These are phyloP conservation scores for Eucalyptus pauciflora DNA, from an alignment of 345 rosid genomes.

Conservation along the genomic window DNA sequence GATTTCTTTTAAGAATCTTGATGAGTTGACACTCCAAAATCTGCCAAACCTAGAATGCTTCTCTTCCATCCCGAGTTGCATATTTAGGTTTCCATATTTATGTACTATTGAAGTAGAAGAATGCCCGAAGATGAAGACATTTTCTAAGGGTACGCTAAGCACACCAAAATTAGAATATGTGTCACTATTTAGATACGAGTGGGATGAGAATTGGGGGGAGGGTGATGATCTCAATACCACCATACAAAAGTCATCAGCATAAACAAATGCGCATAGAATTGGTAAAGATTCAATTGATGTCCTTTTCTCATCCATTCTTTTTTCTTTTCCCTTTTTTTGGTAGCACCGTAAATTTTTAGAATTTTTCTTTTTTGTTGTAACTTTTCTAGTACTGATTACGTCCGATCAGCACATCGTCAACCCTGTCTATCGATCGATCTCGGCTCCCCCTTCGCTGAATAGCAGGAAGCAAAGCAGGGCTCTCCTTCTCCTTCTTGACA, in stretches of 20 bases:
- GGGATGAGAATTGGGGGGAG: accelerated
- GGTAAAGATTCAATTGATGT: no score
- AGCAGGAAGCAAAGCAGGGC: no score
- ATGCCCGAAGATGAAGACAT: not conserved
- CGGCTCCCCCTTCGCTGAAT: no score
- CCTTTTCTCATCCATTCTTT: no score
- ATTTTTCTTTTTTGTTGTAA: no score
- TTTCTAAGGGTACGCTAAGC: not conserved
- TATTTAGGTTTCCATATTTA: not conserved
- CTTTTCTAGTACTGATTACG: no score
- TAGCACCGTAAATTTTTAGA: no score
- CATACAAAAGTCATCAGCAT: not conserved
- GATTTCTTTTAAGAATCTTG: not conserved
- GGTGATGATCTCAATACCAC: not conserved
- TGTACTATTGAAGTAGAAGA: not conserved
- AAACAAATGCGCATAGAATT: not conserved
- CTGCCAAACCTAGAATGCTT: not conserved
- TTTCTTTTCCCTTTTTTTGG: no score
- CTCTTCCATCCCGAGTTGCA: not conserved
- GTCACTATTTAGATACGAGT: no score
- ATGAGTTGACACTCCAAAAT: not conserved
- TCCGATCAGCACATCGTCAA: no score
- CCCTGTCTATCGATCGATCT: no score
- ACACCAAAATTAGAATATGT: accelerated
- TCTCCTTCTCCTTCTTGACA: no score